phyloP scores from a whole-genome alignment of 768 basidiomycete genomes.

The Pisolithus microcarpus region DNA sequence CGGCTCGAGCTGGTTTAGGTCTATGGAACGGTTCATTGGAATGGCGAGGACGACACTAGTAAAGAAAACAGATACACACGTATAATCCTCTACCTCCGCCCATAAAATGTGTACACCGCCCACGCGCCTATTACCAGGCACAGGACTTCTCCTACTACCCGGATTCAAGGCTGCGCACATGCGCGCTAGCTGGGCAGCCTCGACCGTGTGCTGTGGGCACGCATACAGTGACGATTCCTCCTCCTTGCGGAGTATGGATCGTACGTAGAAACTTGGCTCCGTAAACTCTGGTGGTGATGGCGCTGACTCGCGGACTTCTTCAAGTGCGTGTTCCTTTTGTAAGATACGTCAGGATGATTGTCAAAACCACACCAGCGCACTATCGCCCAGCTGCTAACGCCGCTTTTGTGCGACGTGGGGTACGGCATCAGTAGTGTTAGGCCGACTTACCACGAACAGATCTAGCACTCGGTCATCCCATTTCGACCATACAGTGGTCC shows the following conservation, averaged over 20 bases:
- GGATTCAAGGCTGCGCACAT: constrained; percentile 11
- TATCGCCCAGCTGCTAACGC: too few relatives aligned
- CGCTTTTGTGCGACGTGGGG: neutral
- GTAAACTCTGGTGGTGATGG: neutral
- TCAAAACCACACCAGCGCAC: neutral
- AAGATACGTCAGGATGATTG: neutral
- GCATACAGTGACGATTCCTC: constrained; percentile 22
- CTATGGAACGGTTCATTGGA: constrained; percentile 3
- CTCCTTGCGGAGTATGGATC: constrained; percentile 19
- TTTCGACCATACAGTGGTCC: constrained; percentile 14
- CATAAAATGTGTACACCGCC: constrained; percentile 20
- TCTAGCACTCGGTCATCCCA: constrained; percentile 22
- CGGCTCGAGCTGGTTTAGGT: constrained; percentile 18
- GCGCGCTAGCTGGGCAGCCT: constrained; percentile 15
- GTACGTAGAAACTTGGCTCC: constrained; percentile 7
- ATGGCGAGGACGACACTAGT: neutral
- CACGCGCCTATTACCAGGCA: too few relatives aligned
- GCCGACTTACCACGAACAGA: constrained; percentile 13
- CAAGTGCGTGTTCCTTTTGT: constrained; percentile 19
- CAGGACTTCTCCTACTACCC: neutral
- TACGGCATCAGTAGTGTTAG: neutral
- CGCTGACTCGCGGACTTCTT: constrained; percentile 12
- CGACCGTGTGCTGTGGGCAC: constrained; percentile 22
- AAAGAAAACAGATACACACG: constrained; percentile 9
- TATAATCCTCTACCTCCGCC: constrained; percentile 25